These are phyloP conservation scores for Hirschfeldia incana DNA, from an alignment of 345 rosid species.

Conservation along the genomic window DNA sequence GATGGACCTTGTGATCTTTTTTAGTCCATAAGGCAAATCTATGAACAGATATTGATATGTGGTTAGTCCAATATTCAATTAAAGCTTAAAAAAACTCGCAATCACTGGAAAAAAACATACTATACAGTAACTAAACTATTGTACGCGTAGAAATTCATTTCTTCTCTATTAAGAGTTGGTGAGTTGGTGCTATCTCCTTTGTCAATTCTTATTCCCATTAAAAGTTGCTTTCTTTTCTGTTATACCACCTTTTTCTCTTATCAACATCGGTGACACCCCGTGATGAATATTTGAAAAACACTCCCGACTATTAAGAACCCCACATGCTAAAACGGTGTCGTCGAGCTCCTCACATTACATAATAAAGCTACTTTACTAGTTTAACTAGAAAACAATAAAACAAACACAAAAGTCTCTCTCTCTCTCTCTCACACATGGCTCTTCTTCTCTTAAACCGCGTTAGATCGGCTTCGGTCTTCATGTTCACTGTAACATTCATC, in stretches of 20 bases:
- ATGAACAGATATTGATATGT: neutral
- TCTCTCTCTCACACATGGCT: slow-evolving; percentile 32
- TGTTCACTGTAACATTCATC: neutral
- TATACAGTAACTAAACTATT: neutral
- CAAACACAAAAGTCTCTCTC: neutral
- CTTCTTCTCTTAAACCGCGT: slow-evolving; percentile 33
- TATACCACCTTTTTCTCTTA: neutral
- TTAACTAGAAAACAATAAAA: neutral
- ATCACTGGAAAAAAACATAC: neutral
- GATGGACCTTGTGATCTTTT: neutral
- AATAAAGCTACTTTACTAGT: slow-evolving; percentile 6
- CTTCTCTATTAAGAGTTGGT: neutral
- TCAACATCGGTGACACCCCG: slow-evolving; percentile 22
- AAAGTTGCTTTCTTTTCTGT: neutral
- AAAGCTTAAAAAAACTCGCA: neutral
- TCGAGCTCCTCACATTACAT: neutral
- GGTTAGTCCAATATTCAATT: no score
- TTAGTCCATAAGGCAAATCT: neutral
- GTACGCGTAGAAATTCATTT: neutral
- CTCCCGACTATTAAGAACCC: slow-evolving; percentile 2
- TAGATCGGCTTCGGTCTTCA: slow-evolving; percentile 22
- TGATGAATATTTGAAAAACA: neutral
- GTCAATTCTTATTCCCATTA: neutral
- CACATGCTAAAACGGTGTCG: neutral
- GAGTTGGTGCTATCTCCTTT: neutral